Conservation (phyloP, 2,329 filamentous ascomycete species). For the Pseudocercospora vitis region DNA sequence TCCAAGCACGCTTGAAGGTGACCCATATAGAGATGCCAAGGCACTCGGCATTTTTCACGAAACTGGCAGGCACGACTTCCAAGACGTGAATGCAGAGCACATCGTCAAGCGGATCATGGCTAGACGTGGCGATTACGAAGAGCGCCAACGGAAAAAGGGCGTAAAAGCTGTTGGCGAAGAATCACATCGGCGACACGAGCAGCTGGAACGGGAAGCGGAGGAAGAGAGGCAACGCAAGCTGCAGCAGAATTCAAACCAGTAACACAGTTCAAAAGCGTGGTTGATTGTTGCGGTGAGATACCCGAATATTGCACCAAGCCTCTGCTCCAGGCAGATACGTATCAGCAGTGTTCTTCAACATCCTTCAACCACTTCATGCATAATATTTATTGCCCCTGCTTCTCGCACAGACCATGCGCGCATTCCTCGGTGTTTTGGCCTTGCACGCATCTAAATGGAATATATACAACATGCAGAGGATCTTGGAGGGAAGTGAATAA, state of each 20-base stretch:
- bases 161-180: constrained; percentile 78
- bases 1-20: constrained; percentile 40
- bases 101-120: constrained; percentile 90
- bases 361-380: background rate
- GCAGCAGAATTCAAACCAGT: background rate
- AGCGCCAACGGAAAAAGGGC: constrained; percentile 84
- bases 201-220: constrained; percentile 10
- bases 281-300: background rate
- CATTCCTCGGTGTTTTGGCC: background rate
- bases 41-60: constrained; percentile 80
- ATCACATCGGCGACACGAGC: constrained; percentile 29
- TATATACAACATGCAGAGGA: no score
- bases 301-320: constrained; percentile 1
- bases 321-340: constrained; percentile 1
- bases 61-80: constrained; percentile 74
- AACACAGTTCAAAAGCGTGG: background rate
- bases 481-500: no score
- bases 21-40: constrained; percentile 73
- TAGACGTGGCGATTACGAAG: constrained; percentile 84
- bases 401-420: background rate
- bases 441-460: no score
- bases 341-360: background rate
- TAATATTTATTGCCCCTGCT: no score
- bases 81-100: constrained; percentile 84
- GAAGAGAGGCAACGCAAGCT: background rate